Evolutionary conservation across 1,284 basidiomycete genomes (phyloP).

Genomic region (Ceratobasidium sp.): DNA sequence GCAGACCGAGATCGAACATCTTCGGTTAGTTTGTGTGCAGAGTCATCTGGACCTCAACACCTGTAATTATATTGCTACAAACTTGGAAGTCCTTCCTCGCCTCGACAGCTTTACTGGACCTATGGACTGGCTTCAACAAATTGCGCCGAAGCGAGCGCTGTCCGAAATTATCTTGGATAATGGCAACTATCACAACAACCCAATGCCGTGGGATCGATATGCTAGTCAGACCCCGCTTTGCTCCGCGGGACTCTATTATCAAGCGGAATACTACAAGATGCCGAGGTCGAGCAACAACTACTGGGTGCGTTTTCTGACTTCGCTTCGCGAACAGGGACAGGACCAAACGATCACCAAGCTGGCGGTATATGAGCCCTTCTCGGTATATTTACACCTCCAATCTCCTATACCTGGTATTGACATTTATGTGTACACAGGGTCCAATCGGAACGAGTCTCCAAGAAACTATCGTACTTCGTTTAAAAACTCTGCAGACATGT

Average conservation of each 20-base stretch:
- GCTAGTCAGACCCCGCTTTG: not conserved
- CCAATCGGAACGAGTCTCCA: not conserved
- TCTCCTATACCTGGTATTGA: not conserved
- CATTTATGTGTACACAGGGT: not conserved
- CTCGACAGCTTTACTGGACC: not conserved
- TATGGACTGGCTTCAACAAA: not conserved
- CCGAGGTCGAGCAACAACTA: not conserved
- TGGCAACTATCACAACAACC: not conserved
- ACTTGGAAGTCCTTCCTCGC: not conserved
- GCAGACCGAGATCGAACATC: not conserved
- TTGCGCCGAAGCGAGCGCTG: not conserved
- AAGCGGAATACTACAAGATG: not conserved
- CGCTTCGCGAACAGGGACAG: not conserved
- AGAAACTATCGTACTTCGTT: not conserved
- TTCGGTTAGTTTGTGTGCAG: not conserved
- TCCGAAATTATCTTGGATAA: not conserved
- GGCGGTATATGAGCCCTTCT: not conserved
- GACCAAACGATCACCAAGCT: not conserved
- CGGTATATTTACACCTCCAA: not conserved
- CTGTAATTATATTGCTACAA: not conserved
- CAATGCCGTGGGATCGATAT: not conserved
- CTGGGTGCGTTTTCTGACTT: not conserved
- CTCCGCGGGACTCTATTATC: not conserved
- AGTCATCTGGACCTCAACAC: not conserved
- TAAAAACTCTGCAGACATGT: not conserved